These are phyloP conservation scores for Penicillium sclerotiorum DNA, from an alignment of 2,329 filamentous ascomycete genomes.

Conservation along the genomic window DNA sequence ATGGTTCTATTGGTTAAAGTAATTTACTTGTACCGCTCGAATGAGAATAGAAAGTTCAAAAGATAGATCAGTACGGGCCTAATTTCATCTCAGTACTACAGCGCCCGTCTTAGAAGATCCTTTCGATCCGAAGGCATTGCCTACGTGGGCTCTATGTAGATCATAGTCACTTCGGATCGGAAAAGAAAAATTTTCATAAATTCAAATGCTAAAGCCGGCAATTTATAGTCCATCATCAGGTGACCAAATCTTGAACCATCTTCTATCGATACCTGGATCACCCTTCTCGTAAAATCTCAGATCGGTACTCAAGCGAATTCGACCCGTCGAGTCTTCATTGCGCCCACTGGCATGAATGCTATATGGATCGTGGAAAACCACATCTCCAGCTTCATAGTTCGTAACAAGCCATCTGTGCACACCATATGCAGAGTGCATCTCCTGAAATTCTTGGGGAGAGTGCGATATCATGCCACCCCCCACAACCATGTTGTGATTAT, in stretches of 20 bases:
- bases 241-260: conserved; percentile 40
- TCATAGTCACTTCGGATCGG: no score
- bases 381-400: conserved; percentile 44
- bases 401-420: conserved; percentile 35
- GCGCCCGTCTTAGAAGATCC: no score
- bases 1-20: no score
- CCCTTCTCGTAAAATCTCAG: conserved; percentile 46
- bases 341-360: conserved; percentile 45
- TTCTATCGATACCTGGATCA: conserved; percentile 35
- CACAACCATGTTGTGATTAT: conserved; percentile 33
- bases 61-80: no score
- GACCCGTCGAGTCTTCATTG: conserved; percentile 43
- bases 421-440: conserved; percentile 23
- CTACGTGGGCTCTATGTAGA: no score
- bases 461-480: conserved; percentile 28
- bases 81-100: no score
- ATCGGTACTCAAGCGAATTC: conserved; percentile 47
- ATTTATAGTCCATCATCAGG: conserved; percentile 37
- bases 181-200: no score
- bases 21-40: no score
- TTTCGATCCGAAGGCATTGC: no score
- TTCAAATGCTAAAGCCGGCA: no score
- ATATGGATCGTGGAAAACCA: conserved; percentile 50
- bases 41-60: no score
- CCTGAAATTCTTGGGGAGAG: conserved; percentile 21